Percentiles rank a stretch among this genome's conserved stretches.
phyloP scores from a whole-genome alignment of 1,139 yeast species.

The Debaryomycetaceae sp. region DNA sequence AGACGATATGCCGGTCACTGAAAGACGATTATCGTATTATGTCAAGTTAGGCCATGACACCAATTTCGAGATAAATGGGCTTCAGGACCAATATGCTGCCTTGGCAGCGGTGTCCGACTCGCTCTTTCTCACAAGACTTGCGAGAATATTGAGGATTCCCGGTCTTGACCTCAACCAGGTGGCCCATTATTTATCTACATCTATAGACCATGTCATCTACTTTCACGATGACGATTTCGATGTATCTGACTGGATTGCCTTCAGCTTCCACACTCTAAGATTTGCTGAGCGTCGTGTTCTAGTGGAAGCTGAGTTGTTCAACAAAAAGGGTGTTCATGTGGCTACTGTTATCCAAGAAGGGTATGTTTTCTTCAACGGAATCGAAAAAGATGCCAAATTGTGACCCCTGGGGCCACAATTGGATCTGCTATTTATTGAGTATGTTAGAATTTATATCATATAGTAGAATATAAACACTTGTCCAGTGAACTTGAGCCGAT shows the following conservation, averaged over 20 bases:
- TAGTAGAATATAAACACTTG: too few relatives aligned
- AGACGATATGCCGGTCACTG: conserved; percentile 23
- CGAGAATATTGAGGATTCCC: conserved; percentile 25
- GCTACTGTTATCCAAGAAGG: conserved; percentile 74
- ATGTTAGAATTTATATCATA: too few relatives aligned
- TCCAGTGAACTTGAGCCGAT: too few relatives aligned
- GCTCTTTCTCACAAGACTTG: conserved; percentile 46
- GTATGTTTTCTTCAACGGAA: conserved; percentile 28
- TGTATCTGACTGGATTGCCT: conserved; percentile 52
- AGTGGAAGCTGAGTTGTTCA: conserved; percentile 58
- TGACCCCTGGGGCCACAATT: too few relatives aligned
- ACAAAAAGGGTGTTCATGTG: conserved; percentile 49
- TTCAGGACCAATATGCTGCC: conserved; percentile 51
- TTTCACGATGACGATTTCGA: conserved; percentile 59
- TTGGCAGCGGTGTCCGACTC: conserved; percentile 64
- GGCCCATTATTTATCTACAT: conserved; percentile 43
- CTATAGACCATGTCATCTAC: conserved; percentile 66
- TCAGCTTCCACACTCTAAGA: conserved; percentile 49
- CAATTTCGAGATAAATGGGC: conserved; percentile 16
- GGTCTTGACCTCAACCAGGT: conserved; percentile 23
- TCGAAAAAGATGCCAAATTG: conserved; percentile 14
- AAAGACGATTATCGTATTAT: conserved; percentile 43
- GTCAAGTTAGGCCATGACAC: conserved; percentile 37
- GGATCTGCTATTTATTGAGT: too few relatives aligned
- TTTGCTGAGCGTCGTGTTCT: conserved; percentile 55